Percentiles rank a stretch among this genome's conserved stretches.
Evolutionary conservation across 148 eudicot species (phyloP).

Genomic region (Amaranthus hypochondriacus): DNA sequence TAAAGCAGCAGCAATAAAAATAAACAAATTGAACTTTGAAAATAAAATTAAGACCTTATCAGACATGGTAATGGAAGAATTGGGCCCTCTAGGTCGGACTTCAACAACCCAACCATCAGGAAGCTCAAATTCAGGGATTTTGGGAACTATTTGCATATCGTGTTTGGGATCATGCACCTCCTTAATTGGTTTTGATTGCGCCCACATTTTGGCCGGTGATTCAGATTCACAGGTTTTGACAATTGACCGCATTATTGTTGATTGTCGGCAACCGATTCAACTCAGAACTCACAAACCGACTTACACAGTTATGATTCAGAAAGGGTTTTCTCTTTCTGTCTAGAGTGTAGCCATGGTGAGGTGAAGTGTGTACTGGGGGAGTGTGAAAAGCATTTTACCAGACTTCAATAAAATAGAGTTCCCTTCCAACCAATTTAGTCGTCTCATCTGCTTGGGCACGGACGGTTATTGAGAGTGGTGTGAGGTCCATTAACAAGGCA

Average conservation of each 20-base stretch:
- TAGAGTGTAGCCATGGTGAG: background rate
- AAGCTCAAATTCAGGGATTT: constrained; percentile 29
- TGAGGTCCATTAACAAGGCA: too few relatives aligned
- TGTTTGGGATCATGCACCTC: constrained; percentile 18
- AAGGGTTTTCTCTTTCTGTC: background rate
- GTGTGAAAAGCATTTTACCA: background rate
- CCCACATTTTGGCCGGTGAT: constrained; percentile 9
- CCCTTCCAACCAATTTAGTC: background rate
- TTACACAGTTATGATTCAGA: background rate
- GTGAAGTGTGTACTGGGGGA: background rate
- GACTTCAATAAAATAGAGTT: background rate
- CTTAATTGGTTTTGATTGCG: background rate
- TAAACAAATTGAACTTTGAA: background rate
- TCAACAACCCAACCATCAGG: constrained; percentile 81
- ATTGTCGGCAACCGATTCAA: constrained; percentile 8
- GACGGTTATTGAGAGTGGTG: too few relatives aligned
- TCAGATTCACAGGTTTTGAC: background rate
- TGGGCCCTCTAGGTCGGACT: constrained; percentile 48
- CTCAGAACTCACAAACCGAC: background rate
- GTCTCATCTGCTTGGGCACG: background rate
- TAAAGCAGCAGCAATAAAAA: background rate
- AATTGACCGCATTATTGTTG: background rate
- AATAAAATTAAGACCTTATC: constrained; percentile 45
- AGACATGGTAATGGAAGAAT: constrained; percentile 6
- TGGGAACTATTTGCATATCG: constrained; percentile 32